phyloP scores from a whole-genome alignment of 257 asterid genomes.

The Solanum habrochaites region DNA sequence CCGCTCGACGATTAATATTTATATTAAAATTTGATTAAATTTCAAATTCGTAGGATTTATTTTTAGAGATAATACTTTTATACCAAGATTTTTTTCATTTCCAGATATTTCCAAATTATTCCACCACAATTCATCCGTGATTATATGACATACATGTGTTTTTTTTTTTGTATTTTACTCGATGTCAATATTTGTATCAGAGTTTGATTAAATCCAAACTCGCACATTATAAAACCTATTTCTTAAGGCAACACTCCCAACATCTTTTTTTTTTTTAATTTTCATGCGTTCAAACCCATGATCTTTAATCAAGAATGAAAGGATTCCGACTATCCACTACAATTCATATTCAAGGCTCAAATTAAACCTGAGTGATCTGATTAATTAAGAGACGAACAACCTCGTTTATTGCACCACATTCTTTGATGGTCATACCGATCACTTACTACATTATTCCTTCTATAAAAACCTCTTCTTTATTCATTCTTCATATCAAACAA shows the following conservation, averaged over 20 bases:
- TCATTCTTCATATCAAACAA: background rate
- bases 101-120: background rate
- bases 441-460: background rate
- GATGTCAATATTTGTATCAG: background rate
- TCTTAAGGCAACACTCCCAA: background rate
- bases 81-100: background rate
- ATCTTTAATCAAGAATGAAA: no score
- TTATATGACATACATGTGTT: no score
- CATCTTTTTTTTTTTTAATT: background rate
- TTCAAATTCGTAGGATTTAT: fast-evolving
- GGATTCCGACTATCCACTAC: background rate
- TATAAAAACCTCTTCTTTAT: constrained; percentile 25
- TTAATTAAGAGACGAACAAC: no score
- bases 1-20: background rate
- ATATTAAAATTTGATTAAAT: background rate
- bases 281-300: background rate
- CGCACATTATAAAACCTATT: background rate
- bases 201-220: background rate
- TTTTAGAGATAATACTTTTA: background rate
- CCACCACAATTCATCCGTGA: background rate
- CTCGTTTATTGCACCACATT: no score
- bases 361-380: fast-evolving
- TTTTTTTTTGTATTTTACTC: no score
- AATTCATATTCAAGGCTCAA: background rate
- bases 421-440: background rate